Evolutionary conservation across 257 asterid genomes (phyloP).

Genomic region (Scutellaria galericulata): DNA sequence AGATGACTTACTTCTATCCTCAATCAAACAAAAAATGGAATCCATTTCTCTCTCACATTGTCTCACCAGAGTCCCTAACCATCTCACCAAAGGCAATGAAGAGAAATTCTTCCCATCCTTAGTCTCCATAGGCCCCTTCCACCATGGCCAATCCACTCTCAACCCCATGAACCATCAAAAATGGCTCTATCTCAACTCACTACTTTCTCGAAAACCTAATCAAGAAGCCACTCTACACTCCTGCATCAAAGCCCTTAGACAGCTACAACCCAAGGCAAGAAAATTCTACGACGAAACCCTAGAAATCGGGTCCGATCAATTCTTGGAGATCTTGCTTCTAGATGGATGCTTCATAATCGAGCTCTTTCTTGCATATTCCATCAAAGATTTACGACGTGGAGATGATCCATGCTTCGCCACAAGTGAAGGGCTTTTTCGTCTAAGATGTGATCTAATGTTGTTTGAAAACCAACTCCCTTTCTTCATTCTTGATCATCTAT

Average conservation of each 20-base stretch:
- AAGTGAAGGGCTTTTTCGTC: slow-evolving; percentile 2
- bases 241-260: slow-evolving; percentile 48
- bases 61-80: slow-evolving; percentile 42
- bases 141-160: slow-evolving; percentile 36
- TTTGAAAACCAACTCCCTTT: slow-evolving; percentile 62
- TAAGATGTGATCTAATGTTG: slow-evolving; percentile 54
- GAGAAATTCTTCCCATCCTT: slow-evolving; percentile 43
- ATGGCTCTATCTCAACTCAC: slow-evolving; percentile 54
- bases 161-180: slow-evolving; percentile 44
- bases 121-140: slow-evolving; percentile 66
- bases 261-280: slow-evolving; percentile 45
- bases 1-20: slow-evolving; percentile 42
- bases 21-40: slow-evolving; percentile 56
- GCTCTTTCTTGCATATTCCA: slow-evolving; percentile 44
- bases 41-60: slow-evolving; percentile 31
- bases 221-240: slow-evolving; percentile 40
- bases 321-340: slow-evolving; percentile 51
- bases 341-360: slow-evolving; percentile 65
- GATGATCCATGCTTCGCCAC: slow-evolving; percentile 52
- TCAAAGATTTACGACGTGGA: slow-evolving; percentile 51
- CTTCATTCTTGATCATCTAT: slow-evolving; percentile 52
- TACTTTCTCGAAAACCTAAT: slow-evolving; percentile 44
- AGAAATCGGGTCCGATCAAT: slow-evolving; percentile 41
- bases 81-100: slow-evolving; percentile 31
- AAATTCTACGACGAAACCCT: slow-evolving; percentile 49